Evolutionary conservation across 2,329 filamentous ascomycete species (phyloP).

Genomic region (Tolypocladium amazonense): DNA sequence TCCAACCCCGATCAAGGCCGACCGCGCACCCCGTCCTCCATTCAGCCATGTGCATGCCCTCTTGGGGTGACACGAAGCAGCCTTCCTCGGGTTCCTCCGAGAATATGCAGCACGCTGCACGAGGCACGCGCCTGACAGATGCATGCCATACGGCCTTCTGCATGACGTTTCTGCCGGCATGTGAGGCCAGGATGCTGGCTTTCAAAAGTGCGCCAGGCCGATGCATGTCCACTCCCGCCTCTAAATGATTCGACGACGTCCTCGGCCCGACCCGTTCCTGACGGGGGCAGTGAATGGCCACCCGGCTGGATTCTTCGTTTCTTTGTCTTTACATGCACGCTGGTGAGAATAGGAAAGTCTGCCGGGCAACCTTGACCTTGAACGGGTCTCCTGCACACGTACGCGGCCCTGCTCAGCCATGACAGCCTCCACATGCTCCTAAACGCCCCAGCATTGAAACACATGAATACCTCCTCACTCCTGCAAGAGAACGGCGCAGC

Average conservation of each 20-base stretch:
- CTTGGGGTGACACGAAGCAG: background rate
- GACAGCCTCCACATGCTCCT: background rate
- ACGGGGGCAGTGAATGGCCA: background rate
- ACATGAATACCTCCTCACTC: background rate
- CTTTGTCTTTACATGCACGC: background rate
- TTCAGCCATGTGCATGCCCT: background rate
- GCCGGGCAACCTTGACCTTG: background rate
- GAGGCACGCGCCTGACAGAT: background rate
- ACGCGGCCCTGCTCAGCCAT: background rate
- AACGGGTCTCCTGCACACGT: background rate
- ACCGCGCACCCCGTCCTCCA: background rate
- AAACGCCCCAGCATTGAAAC: background rate
- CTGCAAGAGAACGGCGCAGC: background rate
- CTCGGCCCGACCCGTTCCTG: background rate
- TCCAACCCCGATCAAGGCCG: background rate
- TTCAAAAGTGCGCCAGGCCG: background rate
- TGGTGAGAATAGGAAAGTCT: background rate
- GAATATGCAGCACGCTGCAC: background rate
- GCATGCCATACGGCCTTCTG: background rate
- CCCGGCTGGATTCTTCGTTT: background rate
- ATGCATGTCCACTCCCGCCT: background rate
- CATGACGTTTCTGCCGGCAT: background rate
- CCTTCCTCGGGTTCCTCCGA: background rate
- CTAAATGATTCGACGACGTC: background rate
- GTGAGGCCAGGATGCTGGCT: background rate